phyloP scores from a whole-genome alignment of 176 grass and related monocot species.

The Elymus sibiricus region DNA sequence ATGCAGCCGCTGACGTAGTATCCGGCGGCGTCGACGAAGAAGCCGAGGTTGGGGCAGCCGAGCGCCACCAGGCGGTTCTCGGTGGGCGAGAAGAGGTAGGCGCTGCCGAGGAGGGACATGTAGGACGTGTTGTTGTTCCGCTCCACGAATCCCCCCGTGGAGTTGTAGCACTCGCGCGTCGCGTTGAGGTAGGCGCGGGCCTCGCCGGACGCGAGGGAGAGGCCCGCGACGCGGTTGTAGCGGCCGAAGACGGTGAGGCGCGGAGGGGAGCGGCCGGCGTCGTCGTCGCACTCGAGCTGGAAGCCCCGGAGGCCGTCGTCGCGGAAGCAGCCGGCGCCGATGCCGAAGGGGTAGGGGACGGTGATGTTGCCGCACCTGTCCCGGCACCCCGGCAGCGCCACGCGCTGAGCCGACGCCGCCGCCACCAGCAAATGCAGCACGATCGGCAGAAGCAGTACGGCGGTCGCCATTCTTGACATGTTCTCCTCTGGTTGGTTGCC shows the following conservation, averaged over 20 bases:
- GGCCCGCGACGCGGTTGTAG: not conserved
- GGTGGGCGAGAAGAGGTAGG: constrained; percentile 15
- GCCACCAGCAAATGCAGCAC: too few relatives aligned
- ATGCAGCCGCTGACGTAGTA: constrained; percentile 45
- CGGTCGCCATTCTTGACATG: too few relatives aligned
- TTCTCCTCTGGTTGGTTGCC: too few relatives aligned
- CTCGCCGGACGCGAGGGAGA: constrained; percentile 28
- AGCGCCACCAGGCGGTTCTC: constrained; percentile 31
- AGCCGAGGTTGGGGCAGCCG: constrained; percentile 41
- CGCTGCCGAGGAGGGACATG: not conserved
- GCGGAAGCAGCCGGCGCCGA: constrained; percentile 35
- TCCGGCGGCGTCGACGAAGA: not conserved
- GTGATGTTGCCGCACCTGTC: constrained; percentile 43
- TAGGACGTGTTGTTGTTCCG: too few relatives aligned
- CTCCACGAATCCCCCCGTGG: too few relatives aligned
- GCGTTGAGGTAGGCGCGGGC: not conserved
- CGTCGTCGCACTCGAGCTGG: constrained; percentile 28
- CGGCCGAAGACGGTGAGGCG: not conserved
- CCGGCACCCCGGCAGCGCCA: constrained; percentile 33
- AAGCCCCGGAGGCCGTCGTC: not conserved
- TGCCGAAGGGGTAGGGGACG: constrained; percentile 61
- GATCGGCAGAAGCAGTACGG: not conserved
- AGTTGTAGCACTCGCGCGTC: constrained; percentile 24
- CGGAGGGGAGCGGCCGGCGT: not conserved
- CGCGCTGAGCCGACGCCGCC: not conserved